phyloP scores from a whole-genome alignment of 2,329 filamentous ascomycete genomes.

The Amauroascus niger region DNA sequence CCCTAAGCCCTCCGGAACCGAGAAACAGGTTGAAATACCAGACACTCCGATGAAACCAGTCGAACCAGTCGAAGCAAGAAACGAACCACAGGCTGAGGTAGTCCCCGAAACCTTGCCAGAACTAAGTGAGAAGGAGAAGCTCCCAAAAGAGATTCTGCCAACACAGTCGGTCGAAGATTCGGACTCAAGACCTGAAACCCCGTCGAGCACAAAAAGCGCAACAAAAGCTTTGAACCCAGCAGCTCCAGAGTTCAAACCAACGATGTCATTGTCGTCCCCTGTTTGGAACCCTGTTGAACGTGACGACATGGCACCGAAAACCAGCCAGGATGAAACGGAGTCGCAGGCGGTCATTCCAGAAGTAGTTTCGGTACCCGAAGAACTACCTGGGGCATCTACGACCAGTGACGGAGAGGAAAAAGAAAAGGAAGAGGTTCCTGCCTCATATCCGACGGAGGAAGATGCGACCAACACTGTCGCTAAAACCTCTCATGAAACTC shows the following conservation, averaged over 20 bases:
- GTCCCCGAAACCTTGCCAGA: not conserved
- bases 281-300: not conserved
- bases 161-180: not conserved
- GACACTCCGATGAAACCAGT: not conserved
- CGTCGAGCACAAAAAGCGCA: not conserved
- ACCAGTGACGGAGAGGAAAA: not conserved
- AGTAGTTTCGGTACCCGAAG: not conserved
- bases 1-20: not conserved
- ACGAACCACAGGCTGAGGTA: not conserved
- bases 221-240: not conserved
- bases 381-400: not conserved
- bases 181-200: not conserved
- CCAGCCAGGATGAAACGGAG: not conserved
- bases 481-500: not conserved
- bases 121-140: not conserved
- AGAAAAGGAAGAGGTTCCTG: not conserved
- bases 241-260: conserved; percentile 2
- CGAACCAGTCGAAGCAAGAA: not conserved
- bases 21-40: not conserved
- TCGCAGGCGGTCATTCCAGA: not conserved
- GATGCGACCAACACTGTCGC: not conserved
- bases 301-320: not conserved
- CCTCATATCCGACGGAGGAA: not conserved
- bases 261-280: not conserved
- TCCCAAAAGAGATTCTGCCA: not conserved